phyloP scores from a whole-genome alignment of 345 rosid species.

The Arabis hirsuta region DNA sequence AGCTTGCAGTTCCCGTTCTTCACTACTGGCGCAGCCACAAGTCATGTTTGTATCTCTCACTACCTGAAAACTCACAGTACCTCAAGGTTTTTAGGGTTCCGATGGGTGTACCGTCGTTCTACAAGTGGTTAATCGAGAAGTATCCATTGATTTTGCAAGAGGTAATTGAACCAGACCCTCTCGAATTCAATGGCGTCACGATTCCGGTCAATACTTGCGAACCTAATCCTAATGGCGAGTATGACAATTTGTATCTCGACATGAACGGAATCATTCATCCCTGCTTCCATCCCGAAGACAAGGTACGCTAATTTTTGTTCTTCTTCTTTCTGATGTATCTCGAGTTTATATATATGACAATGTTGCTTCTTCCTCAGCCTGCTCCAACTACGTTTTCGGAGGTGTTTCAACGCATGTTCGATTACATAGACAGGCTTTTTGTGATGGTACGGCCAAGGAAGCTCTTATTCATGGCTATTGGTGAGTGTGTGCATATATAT shows the following conservation, averaged over 20 bases:
- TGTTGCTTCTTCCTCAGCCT: slow-evolving; percentile 52
- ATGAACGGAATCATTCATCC: slow-evolving; percentile 99
- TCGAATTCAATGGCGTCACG: slow-evolving; percentile 60
- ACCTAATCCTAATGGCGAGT: slow-evolving; percentile 87
- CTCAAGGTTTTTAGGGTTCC: slow-evolving; percentile 9
- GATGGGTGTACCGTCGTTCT: slow-evolving; percentile 98
- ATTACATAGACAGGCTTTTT: slow-evolving; percentile 87
- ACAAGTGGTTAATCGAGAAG: slow-evolving; percentile 91
- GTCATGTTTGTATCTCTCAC: not conserved
- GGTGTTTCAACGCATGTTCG: slow-evolving; percentile 88
- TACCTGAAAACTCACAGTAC: no score
- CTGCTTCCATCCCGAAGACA: slow-evolving; percentile 95
- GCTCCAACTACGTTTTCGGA: slow-evolving; percentile 73
- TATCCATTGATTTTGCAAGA: slow-evolving; percentile 77
- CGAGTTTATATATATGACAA: no score
- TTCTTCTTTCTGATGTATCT: not conserved
- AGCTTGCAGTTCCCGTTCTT: not conserved
- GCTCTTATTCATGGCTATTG: slow-evolving; percentile 86
- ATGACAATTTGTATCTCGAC: slow-evolving; percentile 92
- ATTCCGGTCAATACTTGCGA: slow-evolving; percentile 83
- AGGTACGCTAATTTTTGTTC: slow-evolving; percentile 47
- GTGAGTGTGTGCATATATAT: slow-evolving; percentile 46
- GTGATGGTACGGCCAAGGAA: slow-evolving; percentile 95
- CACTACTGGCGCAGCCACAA: slow-evolving; percentile 8
- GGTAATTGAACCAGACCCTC: slow-evolving; percentile 86